Evolutionary conservation across 225 moss, liverwort and hornwort genomes (phyloP).

Genomic region (Physcomitrellopsis africana): DNA sequence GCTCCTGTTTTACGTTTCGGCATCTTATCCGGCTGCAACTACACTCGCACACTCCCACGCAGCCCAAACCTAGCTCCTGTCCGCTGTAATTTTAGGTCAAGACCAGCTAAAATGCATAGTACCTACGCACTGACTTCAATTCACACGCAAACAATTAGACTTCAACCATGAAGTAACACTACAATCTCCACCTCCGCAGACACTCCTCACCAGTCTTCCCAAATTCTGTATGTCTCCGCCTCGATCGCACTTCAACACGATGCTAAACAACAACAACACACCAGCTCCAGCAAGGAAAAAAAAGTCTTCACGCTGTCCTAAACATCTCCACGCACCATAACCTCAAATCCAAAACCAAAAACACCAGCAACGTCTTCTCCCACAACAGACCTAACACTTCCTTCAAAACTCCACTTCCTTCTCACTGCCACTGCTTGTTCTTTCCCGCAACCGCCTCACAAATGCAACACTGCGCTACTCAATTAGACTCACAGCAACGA

Average conservation of each 20-base stretch:
- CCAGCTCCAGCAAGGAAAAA: background rate
- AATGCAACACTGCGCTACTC: background rate
- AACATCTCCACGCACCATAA: background rate
- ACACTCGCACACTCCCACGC: constrained; percentile 8
- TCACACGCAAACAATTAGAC: constrained; percentile 10
- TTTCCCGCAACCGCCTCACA: background rate
- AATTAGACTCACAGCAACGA: background rate
- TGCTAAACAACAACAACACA: background rate
- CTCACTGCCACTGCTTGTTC: too few species aligned
- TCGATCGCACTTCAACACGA: background rate
- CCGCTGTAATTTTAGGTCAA: background rate
- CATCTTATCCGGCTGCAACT: constrained; percentile 46
- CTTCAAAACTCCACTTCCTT: constrained; percentile 18
- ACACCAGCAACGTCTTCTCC: background rate
- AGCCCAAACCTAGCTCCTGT: constrained; percentile 8
- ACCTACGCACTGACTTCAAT: background rate
- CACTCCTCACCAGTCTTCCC: background rate
- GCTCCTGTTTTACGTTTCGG: constrained; percentile 99
- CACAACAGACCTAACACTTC: background rate
- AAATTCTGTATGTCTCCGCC: background rate
- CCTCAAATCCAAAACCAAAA: constrained; percentile 2
- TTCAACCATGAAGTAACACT: background rate
- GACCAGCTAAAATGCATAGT: background rate
- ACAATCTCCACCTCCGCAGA: background rate
- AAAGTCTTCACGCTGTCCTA: background rate